Percentiles rank a stretch among this genome's conserved stretches.
Evolutionary conservation across 257 asterid genomes (phyloP).

Genomic region (Solanum chilense): DNA sequence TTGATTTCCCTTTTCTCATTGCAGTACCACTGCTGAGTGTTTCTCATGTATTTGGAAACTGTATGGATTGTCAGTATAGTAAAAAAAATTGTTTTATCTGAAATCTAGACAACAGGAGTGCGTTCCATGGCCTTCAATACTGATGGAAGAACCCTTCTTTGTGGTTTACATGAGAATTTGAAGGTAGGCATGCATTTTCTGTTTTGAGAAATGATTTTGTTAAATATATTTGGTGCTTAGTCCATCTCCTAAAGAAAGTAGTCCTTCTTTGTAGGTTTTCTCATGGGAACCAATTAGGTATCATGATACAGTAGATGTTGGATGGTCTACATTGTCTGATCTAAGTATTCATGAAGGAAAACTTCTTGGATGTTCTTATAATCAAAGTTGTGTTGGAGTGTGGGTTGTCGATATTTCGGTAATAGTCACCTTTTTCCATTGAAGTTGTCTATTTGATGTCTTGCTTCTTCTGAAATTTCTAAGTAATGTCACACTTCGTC

Average conservation of each 20-base stretch:
- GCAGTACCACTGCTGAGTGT: not conserved
- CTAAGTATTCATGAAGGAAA: constrained; percentile 98
- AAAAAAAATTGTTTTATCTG: constrained; percentile 15
- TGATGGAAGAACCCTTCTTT: constrained; percentile 94
- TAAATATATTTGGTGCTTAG: not conserved
- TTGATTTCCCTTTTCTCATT: not conserved
- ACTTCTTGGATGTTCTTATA: constrained; percentile 97
- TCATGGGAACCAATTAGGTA: constrained; percentile 98
- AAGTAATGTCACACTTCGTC: constrained; percentile 11
- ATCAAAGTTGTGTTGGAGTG: constrained; percentile 98
- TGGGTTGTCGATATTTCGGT: constrained; percentile 99
- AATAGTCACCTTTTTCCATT: constrained; percentile 5
- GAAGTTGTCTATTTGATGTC: constrained; percentile 7
- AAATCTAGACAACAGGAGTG: constrained; percentile 79
- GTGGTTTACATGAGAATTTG: constrained; percentile 94
- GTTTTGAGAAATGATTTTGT: not conserved
- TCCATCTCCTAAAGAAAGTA: not conserved
- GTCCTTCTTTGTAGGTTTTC: constrained; percentile 42
- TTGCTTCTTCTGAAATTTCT: constrained; percentile 3
- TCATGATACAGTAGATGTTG: constrained; percentile 92
- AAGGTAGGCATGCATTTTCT: constrained; percentile 42
- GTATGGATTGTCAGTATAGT: not conserved
- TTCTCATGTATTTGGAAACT: not conserved
- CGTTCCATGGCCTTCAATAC: constrained; percentile 96
- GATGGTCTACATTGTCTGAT: constrained; percentile 96